Evolutionary conservation across 2,329 filamentous ascomycete species (phyloP).

Genomic region (Massarina eburnea): DNA sequence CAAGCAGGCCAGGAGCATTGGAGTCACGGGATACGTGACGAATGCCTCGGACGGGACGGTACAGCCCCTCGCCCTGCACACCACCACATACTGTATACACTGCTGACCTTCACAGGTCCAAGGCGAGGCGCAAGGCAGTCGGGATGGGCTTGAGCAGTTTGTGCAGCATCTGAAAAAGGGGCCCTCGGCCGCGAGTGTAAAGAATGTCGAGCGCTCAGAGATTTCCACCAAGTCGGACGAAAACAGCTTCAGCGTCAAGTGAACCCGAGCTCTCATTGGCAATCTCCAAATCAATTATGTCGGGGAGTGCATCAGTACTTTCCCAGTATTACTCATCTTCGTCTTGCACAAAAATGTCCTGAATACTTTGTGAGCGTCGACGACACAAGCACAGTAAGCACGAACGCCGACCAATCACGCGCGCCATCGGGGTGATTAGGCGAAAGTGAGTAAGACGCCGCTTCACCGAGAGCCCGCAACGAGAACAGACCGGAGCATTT

Average conservation of each 20-base stretch:
- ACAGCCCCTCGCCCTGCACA: constrained; percentile 6
- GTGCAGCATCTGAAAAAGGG: constrained; percentile 75
- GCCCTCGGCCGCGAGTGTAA: constrained; percentile 71
- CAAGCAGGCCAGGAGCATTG: constrained; percentile 46
- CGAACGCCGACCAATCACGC: not conserved
- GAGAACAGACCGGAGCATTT: constrained; percentile 1
- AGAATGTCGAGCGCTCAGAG: constrained; percentile 70
- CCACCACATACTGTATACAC: too few species aligned
- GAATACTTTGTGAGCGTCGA: too few species aligned
- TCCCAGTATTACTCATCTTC: too few species aligned
- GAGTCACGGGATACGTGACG: constrained; percentile 50
- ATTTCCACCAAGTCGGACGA: constrained; percentile 69
- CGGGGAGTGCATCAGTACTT: too few species aligned
- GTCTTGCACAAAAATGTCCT: not conserved
- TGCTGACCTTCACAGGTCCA: constrained; percentile 63
- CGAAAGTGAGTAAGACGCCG: not conserved
- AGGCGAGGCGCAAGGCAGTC: constrained; percentile 81
- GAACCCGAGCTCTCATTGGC: too few species aligned
- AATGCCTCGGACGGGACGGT: constrained; percentile 51
- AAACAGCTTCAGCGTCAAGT: constrained; percentile 55
- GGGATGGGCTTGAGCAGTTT: constrained; percentile 66
- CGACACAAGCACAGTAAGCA: not conserved
- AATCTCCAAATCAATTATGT: too few species aligned
- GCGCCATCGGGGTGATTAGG: not conserved
- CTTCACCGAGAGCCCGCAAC: constrained; percentile 1